phyloP scores from a whole-genome alignment of 2,329 filamentous ascomycete genomes.

The Magnaporthales sp. region DNA sequence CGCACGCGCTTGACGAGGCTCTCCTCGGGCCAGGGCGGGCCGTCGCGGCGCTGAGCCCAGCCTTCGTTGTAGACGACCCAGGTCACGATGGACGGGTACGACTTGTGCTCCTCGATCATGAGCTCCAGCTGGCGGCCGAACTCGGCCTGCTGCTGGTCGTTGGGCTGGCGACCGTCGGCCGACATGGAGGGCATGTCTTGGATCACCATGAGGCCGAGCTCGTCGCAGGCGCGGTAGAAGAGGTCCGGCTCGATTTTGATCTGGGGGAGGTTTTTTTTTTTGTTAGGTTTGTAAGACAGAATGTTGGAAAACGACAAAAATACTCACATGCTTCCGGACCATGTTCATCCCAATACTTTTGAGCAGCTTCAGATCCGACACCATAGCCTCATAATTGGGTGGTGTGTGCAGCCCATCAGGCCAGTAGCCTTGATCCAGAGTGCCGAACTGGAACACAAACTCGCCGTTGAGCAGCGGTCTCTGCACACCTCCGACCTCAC shows the following conservation, averaged over 20 bases:
- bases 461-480: constrained; percentile 60
- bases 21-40: constrained; percentile 44
- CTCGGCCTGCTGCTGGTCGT: constrained; percentile 47
- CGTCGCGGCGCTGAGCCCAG: constrained; percentile 50
- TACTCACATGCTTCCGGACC: constrained; percentile 58
- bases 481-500: constrained; percentile 45
- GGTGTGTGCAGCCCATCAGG: constrained; percentile 60
- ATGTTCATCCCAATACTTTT: constrained; percentile 63
- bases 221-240: constrained; percentile 60
- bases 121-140: constrained; percentile 56
- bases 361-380: constrained; percentile 53
- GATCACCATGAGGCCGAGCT: constrained; percentile 56
- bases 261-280: constrained; percentile 16
- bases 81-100: constrained; percentile 54
- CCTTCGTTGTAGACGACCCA: constrained; percentile 68
- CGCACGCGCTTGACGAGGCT: constrained; percentile 45
- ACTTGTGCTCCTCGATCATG: constrained; percentile 54
- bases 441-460: constrained; percentile 59
- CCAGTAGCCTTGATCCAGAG: constrained; percentile 65
- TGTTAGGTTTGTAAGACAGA: neutral
- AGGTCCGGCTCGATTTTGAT: constrained; percentile 61
- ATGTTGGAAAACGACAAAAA: neutral
- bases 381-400: constrained; percentile 58
- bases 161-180: constrained; percentile 23
- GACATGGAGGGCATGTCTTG: constrained; percentile 63